Evolutionary conservation across 2,329 filamentous ascomycete species (phyloP).

Genomic region (Cladosporium sp.): DNA sequence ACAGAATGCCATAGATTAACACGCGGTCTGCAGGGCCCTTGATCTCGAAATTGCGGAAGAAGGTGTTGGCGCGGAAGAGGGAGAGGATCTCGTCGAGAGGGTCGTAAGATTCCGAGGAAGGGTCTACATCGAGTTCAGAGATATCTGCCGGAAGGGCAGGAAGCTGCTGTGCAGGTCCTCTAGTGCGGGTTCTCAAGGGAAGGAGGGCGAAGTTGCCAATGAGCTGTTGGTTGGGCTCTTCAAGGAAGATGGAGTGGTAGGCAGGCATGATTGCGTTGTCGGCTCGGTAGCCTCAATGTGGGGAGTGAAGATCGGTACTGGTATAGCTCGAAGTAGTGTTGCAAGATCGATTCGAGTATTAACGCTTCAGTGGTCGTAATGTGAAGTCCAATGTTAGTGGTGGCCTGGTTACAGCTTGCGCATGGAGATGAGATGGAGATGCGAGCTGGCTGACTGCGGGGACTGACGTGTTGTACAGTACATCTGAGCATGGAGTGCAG

Average conservation of each 20-base stretch:
- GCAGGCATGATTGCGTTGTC: conserved; percentile 44
- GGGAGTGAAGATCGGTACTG: too few species aligned
- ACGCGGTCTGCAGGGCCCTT: conserved; percentile 92
- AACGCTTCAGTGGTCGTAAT: too few species aligned
- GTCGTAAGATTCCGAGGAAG: conserved; percentile 91
- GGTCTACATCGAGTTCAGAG: conserved; percentile 61
- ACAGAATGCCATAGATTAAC: conserved; percentile 94
- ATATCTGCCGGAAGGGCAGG: conserved; percentile 51
- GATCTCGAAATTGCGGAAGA: conserved; percentile 99
- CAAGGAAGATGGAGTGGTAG: conserved; percentile 95
- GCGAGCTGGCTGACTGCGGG: too few species aligned
- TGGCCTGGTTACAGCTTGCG: too few species aligned
- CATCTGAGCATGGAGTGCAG: too few species aligned
- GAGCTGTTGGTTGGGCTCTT: conserved; percentile 67
- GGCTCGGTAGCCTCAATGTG: background rate
- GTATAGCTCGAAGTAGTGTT: too few species aligned
- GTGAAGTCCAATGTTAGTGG: too few species aligned
- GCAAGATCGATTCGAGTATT: too few species aligned
- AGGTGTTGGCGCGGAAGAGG: conserved; percentile 95
- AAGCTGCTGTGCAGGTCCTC: conserved; percentile 90
- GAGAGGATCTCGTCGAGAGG: conserved; percentile 89
- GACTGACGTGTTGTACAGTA: too few species aligned
- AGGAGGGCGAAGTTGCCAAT: conserved; percentile 91
- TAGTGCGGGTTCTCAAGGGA: conserved; percentile 88
- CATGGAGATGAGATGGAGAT: too few species aligned